phyloP scores from a whole-genome alignment of 257 asterid species.

The Nicotiana tomentosiformis region DNA sequence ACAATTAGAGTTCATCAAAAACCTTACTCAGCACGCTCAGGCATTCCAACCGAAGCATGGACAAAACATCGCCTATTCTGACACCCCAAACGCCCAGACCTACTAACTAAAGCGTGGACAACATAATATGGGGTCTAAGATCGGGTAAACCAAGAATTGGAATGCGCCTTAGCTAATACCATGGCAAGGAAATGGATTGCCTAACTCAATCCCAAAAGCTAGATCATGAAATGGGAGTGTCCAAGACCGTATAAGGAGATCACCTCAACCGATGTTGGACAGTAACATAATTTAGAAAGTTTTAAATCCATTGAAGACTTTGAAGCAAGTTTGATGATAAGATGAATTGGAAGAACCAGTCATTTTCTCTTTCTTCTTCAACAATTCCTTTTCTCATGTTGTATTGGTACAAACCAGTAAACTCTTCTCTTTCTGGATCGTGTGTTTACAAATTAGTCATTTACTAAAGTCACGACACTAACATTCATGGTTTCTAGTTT shows the following conservation, averaged over 20 bases:
- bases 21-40: neutral
- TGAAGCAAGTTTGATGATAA: neutral
- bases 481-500: neutral
- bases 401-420: conserved; percentile 1
- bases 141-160: too few relatives aligned
- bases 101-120: too few relatives aligned
- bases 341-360: neutral
- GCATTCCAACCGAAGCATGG: too few relatives aligned
- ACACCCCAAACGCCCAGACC: too few relatives aligned
- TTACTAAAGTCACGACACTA: neutral
- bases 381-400: neutral
- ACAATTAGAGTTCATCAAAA: neutral
- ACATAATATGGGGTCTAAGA: too few relatives aligned
- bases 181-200: too few relatives aligned
- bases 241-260: too few relatives aligned
- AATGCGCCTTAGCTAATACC: too few relatives aligned
- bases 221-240: too few relatives aligned
- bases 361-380: neutral
- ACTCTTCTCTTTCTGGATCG: neutral
- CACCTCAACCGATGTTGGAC: too few relatives aligned
- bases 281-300: neutral
- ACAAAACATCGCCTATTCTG: too few relatives aligned
- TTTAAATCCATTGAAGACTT: neutral
- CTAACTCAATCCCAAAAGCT: too few relatives aligned
- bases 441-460: neutral